Percentiles rank a stretch among this genome's conserved stretches.
phyloP scores from a whole-genome alignment of 164 flowering plant species.

The Chloranthus sessilifolius region DNA sequence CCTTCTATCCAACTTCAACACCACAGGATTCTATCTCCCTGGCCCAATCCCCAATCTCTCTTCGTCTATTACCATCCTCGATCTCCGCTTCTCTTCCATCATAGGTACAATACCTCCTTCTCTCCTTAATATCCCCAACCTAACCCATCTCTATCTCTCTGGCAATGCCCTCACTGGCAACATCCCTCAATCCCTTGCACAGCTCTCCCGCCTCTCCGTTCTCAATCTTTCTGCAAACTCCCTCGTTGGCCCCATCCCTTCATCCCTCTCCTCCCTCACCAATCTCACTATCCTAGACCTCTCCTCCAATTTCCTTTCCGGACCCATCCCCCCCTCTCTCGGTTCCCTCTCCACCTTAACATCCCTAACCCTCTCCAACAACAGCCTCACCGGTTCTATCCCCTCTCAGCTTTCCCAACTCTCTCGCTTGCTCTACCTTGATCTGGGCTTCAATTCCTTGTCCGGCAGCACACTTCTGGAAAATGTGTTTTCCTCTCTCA shows the following conservation, averaged over 20 bases:
- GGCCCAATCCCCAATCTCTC: conserved; percentile 58
- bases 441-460: conserved; percentile 52
- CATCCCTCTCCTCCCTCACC: conserved; percentile 17
- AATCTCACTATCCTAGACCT: conserved; percentile 30
- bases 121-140: conserved; percentile 35
- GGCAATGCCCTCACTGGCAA: conserved; percentile 39
- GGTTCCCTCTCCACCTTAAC: conserved; percentile 30
- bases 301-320: conserved; percentile 40
- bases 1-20: conserved; percentile 41
- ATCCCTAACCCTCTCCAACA: conserved; percentile 45
- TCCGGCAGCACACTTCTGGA: conserved; percentile 53
- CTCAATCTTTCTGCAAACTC: conserved; percentile 37
- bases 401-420: conserved; percentile 54
- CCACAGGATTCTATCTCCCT: conserved; percentile 58
- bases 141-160: conserved; percentile 36
- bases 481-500: conserved; percentile 32
- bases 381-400: conserved; percentile 39
- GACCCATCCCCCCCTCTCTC: conserved; percentile 40
- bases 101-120: conserved; percentile 48
- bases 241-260: conserved; percentile 36
- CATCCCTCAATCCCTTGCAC: conserved; percentile 28
- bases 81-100: conserved; percentile 52
- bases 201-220: conserved; percentile 19
- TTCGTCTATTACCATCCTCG: conserved; percentile 46
- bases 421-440: conserved; percentile 47